A percentile compares a stretch with the other conserved stretches of the same genome.
Evolutionary conservation across 768 basidiomycete genomes (phyloP).

Genomic region (Termitomyces sp.): DNA sequence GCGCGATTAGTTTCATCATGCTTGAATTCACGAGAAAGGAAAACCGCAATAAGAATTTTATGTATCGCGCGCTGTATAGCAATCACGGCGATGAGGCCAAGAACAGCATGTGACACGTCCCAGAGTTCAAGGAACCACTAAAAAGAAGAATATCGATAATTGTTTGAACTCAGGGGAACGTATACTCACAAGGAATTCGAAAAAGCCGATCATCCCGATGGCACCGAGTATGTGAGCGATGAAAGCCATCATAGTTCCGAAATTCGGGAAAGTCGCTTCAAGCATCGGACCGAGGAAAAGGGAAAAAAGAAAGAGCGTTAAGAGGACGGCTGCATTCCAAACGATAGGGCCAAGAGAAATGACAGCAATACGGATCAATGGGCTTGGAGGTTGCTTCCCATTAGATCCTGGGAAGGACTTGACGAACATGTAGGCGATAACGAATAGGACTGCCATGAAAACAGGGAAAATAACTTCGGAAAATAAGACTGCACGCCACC

Average conservation of each 20-base stretch:
- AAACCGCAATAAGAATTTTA: conserved; percentile 91
- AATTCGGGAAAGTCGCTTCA: conserved; percentile 77
- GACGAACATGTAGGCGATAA: conserved; percentile 89
- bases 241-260: conserved; percentile 90
- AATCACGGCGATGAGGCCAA: conserved; percentile 90
- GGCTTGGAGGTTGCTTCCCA: conserved; percentile 69
- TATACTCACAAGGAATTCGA: conserved; percentile 85
- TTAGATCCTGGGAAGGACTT: conserved; percentile 73
- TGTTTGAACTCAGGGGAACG: neutral
- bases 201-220: conserved; percentile 88
- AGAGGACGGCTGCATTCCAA: conserved; percentile 86
- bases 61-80: conserved; percentile 89
- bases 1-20: conserved; percentile 98
- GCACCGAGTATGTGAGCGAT: conserved; percentile 82
- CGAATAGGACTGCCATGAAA: conserved; percentile 81
- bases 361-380: conserved; percentile 89
- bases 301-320: conserved; percentile 87
- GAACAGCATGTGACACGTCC: conserved; percentile 88
- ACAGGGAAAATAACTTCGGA: conserved; percentile 86
- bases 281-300: conserved; percentile 92
- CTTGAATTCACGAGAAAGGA: conserved; percentile 97
- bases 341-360: conserved; percentile 94
- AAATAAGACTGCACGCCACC: conserved; percentile 86
- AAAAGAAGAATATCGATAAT: conserved; percentile 3
- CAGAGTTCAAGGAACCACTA: conserved; percentile 95